Evolutionary conservation across 805 yeast genomes (phyloP), one percentile per base, ranked within the genome.

Genomic region (Spencermartinsiella europaea): DNA sequence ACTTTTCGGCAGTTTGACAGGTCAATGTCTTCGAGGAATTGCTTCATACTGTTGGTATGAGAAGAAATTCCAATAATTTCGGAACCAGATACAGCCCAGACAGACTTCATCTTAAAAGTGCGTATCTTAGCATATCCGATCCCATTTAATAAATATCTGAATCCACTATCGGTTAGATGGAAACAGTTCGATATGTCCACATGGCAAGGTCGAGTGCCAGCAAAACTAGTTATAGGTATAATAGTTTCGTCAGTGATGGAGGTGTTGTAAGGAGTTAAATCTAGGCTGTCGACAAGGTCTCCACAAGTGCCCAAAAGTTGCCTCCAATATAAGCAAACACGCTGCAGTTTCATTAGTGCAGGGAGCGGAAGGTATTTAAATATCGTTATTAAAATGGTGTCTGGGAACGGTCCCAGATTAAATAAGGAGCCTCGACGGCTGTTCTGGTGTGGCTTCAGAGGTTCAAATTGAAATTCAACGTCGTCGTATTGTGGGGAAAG

Each of bases 71-170:
- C 91, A 88, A 84, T 82, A 25, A 84, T 81, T 2, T 90, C 85
- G 86, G 83, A 81, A 2, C 88, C 86, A 49, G 82, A 76, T 5
- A 85, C 79, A 54, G 82, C 86, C 91, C 91, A 84, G 40, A 77
- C 81, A 14, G 85, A 78, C 50, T 70, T 72, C 88, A 84, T 81
- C 49, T 71, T 73, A 42, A 85, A 65, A 7, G 65, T 64, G 44
- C 70, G 68, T 38, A 85, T 73, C 27, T 72, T 70, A 2, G 88
- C 88, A 54, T 81, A 79, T 1, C 89, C 89, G 45, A 83, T 73
- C 54, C 83, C 85, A 55, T 79, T 82, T 17, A 84, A 79, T 70
- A 85, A 69, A 57, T 79, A 80, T 38, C 80, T 74, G 61, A 85
- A 85, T 0, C 90, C 88, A 50, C 75, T 81, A 61, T 84, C 90